Evolutionary conservation across 2,329 filamentous ascomycete genomes (phyloP).

Genomic region (Metarhizium sp.): DNA sequence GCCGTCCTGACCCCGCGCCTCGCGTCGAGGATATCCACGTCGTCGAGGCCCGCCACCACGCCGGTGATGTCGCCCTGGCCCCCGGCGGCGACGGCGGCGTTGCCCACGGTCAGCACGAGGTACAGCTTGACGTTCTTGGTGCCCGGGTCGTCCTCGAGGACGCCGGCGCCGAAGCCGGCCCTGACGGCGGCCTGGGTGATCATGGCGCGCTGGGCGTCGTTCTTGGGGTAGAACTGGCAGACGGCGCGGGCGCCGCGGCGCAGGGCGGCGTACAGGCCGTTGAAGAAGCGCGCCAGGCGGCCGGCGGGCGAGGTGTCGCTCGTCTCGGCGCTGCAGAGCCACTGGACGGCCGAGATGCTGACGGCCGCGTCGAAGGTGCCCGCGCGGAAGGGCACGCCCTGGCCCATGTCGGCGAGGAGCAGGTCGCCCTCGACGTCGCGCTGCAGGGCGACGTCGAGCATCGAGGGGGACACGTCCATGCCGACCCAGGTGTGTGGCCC

Average conservation of each 20-base stretch:
- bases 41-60: constrained; percentile 81
- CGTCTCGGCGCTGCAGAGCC: constrained; percentile 92
- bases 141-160: constrained; percentile 89
- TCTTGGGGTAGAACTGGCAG: constrained; percentile 97
- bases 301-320: constrained; percentile 75
- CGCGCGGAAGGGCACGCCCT: constrained; percentile 87
- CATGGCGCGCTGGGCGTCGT: constrained; percentile 84
- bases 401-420: constrained; percentile 89
- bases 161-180: constrained; percentile 89
- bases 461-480: constrained; percentile 90
- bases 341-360: constrained; percentile 92
- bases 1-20: constrained; percentile 39
- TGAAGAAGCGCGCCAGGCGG: constrained; percentile 78
- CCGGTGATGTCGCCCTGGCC: constrained; percentile 75
- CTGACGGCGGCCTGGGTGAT: constrained; percentile 84
- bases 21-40: constrained; percentile 70
- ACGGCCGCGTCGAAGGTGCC: constrained; percentile 93
- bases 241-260: constrained; percentile 81
- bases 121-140: constrained; percentile 98
- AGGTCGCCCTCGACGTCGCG: constrained; percentile 88
- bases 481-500: constrained; percentile 94
- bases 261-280: constrained; percentile 78
- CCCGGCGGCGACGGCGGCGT: constrained; percentile 27
- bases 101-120: constrained; percentile 83
- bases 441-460: constrained; percentile 92